Base-by-base conservation (phyloP, 768 basidiomycete species). In the Exsudoporus frostii region DNA sequence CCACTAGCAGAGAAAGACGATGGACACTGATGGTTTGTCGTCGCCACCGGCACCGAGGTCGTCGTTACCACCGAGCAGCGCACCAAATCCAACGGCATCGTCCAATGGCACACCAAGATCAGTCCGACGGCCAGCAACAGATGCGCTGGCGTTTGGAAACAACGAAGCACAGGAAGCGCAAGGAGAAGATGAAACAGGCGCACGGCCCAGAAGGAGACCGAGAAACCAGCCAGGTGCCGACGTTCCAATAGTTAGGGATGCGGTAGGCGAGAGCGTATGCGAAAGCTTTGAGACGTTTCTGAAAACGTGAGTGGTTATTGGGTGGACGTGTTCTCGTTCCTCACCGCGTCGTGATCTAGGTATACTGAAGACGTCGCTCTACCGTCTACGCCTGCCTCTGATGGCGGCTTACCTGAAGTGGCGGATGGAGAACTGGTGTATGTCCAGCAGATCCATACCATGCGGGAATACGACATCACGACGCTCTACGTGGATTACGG, bases 401-500 rank as follows among this genome's bases (percentile, higher is more conserved):
- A 92, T 71, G 88, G 80, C 15, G 80, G 77, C 45, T 68, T 78
- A 3, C 81, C 81, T 6, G 79, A 82, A 19, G 71, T 74, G 4
- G 67, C 67, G 3, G 80, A 89, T 39, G 82, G 82, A 55, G 83
- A 88, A 68, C 75, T 85, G 46, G 79, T 90, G 53, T 98, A 98
- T 68, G 76, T 98, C 64, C 88, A 94, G 53, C 96, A 98, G 73
- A 90, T 99, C 65, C 88, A 90, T 69, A 89, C 85, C 37, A 93
- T 99, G 92, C 87, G 90, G 57, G 91, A 95, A 68, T 94, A 90
- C 68, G 89, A 94, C 66, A 79, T 97, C 48, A 92, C 92, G 9
- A 98, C 96, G 0, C 86, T 99, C 66, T 99, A 98, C 66, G 88
- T 99, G 71, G 95, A 98, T 75, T 98, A 88, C 55, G 82, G 84